Evolutionary conservation across 768 basidiomycete species (phyloP), one percentile per base, ranked within the genome.

Genomic region (Nidularia sp.): DNA sequence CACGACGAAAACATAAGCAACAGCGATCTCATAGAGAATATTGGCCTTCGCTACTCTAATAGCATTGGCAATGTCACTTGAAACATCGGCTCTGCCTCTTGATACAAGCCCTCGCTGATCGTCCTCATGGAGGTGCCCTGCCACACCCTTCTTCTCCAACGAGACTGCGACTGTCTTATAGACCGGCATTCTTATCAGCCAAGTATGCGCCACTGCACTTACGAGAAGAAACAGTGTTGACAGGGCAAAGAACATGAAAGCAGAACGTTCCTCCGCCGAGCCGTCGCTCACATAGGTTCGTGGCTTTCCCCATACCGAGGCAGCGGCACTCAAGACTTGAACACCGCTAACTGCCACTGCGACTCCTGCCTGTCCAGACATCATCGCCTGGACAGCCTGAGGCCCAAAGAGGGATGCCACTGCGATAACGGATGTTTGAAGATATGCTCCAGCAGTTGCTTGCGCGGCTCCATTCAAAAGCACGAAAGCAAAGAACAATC

Each of bases 331-430:
- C 34, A 84, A 55, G 6, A 93, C 77, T 60, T 94, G 91, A 0
- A 92, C 84, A 1, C 75, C 71, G 49, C 90, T 91, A 55, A 94
- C 84, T 1, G 82, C 84, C 9, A 95, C 89, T 0, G 85, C 93
- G 1, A 93, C 81, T 0, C 88, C 90, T 0, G 88, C 93, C 67
- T 94, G 90, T 8, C 91, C 93, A 2, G 90, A 83, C 76, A 94
- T 80, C 63, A 89, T 73, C 25, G 81, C 74, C 64, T 93, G 88
- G 48, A 94, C 78, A 9, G 84, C 84, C 5, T 75, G 65, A 2
- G 83, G 78, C 0, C 93, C 93, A 57, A 93, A 89, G 3, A 92
- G 70, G 0, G 90, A 84, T 2, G 91, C 90, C n/a, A 90, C 78
- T 0, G 88, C 90, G 32, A 90, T 79, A 42, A 88, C 76, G 8